A percentile compares a stretch with the other conserved stretches of the same genome.
Evolutionary conservation across 2,329 filamentous ascomycete species (phyloP).

Genomic region (Penicillium griseofulvum): DNA sequence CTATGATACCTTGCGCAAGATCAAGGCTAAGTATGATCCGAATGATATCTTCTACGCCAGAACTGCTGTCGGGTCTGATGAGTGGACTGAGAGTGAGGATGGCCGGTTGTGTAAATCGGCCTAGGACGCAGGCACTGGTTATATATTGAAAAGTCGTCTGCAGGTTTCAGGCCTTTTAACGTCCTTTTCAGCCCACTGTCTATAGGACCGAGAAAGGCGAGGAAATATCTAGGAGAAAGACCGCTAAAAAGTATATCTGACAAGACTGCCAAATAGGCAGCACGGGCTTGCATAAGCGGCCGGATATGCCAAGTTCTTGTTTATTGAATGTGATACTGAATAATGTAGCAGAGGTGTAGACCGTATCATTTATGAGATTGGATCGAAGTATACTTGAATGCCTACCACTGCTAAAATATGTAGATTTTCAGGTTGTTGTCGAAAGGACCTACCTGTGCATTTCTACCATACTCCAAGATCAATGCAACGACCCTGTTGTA

Average conservation of each 20-base stretch:
- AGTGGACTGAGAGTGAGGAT: slow-evolving; percentile 1
- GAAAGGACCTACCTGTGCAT: neutral
- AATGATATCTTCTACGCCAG: slow-evolving; percentile 34
- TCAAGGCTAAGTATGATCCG: slow-evolving; percentile 43
- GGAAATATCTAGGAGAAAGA: too few relatives aligned
- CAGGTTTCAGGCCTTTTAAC: too few relatives aligned
- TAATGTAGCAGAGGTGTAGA: neutral
- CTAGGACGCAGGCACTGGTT: neutral
- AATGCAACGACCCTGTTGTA: neutral
- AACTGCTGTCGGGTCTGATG: slow-evolving; percentile 5
- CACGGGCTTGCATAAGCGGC: too few relatives aligned
- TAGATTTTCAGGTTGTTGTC: neutral
- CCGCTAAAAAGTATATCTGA: too few relatives aligned
- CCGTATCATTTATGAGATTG: neutral
- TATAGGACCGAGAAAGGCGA: too few relatives aligned
- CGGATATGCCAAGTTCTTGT: too few relatives aligned
- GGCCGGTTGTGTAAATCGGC: neutral
- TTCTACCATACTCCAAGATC: neutral
- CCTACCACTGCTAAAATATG: too few relatives aligned
- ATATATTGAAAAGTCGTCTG: too few relatives aligned
- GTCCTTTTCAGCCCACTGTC: too few relatives aligned
- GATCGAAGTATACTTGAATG: neutral
- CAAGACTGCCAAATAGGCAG: too few relatives aligned
- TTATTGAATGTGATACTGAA: neutral
- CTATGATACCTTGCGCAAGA: slow-evolving; percentile 30